A percentile compares a stretch with the other conserved stretches of the same genome.
Conservation (phyloP, 306 rosid species). For the Abrus pulchellus region DNA sequence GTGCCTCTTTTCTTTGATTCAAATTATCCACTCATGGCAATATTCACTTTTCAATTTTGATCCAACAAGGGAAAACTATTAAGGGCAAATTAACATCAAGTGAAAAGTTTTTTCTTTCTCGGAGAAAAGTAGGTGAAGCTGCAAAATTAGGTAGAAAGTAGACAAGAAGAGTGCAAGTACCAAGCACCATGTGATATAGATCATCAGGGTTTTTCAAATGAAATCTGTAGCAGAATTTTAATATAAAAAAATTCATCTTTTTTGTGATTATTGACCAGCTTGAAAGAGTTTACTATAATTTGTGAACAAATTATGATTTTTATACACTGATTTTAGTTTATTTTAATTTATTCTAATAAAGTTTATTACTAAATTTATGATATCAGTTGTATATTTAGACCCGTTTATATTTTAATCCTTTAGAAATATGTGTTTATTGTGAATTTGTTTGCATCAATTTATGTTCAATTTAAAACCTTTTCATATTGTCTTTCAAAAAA, state of each 20-base stretch:
- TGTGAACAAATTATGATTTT: no score
- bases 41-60: conserved; percentile 30
- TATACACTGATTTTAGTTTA: no score
- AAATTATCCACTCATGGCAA: not conserved
- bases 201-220: not conserved
- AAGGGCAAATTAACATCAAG: not conserved
- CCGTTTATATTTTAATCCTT: no score
- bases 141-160: conserved; percentile 17
- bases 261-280: no score
- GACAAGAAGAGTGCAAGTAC: not conserved
- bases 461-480: not conserved
- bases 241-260: not conserved
- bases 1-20: conserved; percentile 20
- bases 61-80: not conserved
- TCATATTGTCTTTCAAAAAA: not conserved
- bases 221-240: not conserved
- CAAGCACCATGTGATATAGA: not conserved
- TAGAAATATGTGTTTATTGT: not conserved
- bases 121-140: not conserved
- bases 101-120: conserved; percentile 10
- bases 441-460: not conserved
- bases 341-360: no score
- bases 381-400: no score
- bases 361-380: no score
- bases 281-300: no score